Conservation (phyloP, 305 asterid species). For the Rubia balearica region DNA sequence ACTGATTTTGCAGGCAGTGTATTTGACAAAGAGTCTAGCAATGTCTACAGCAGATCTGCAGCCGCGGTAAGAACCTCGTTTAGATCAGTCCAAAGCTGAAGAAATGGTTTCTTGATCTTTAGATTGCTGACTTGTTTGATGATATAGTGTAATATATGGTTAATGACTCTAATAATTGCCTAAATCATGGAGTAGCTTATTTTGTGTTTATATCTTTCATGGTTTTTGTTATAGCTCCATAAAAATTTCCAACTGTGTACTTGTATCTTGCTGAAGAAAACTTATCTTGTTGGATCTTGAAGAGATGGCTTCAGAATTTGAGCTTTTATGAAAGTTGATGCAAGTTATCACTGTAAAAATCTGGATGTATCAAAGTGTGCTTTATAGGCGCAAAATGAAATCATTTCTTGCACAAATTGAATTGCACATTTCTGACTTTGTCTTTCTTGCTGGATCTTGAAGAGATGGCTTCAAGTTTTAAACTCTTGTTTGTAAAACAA, state of each 20-base stretch:
- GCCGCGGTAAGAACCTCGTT: constrained; percentile 31
- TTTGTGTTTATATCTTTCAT: not conserved
- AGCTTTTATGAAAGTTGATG: not conserved
- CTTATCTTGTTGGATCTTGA: not conserved
- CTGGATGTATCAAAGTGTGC: not conserved
- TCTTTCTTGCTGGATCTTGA: not conserved
- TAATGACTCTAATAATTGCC: not conserved
- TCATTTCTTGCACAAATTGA: not conserved
- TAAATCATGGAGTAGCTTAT: not conserved
- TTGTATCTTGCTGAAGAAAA: not conserved
- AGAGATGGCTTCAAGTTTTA: too few relatives aligned
- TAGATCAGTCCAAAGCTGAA: not conserved
- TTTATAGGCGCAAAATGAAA: not conserved
- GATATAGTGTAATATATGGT: not conserved
- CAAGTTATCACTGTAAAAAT: not conserved
- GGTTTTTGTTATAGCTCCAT: not conserved
- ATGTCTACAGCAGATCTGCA: constrained; percentile 29
- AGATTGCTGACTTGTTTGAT: not conserved
- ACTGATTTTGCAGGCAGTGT: constrained; percentile 39
- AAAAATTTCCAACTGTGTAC: not conserved
- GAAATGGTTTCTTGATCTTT: not conserved
- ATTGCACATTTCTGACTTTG: not conserved
- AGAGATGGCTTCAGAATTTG: not conserved
- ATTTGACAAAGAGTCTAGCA: constrained; percentile 35
- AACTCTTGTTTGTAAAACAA: not conserved